A percentile compares a stretch with the other conserved stretches of the same genome.
phyloP scores from a whole-genome alignment of 495 filamentous ascomycete species.

The Amniculicola lignicola region DNA sequence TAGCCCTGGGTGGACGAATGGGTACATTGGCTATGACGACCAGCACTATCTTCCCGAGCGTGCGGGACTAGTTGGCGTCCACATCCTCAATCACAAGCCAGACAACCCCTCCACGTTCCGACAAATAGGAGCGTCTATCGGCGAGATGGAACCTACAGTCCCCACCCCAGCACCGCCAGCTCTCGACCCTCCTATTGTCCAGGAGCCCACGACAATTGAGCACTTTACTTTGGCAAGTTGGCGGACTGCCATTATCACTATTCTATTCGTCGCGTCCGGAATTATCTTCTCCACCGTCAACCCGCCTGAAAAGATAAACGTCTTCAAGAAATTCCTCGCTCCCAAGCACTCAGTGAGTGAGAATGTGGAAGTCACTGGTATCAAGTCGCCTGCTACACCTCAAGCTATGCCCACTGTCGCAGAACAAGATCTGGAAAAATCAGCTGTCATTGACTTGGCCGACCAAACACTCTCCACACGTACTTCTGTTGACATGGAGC shows the following conservation, averaged over 20 bases:
- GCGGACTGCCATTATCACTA: slow-evolving; percentile 1
- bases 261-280: slow-evolving; percentile 6
- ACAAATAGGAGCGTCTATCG: too few species aligned
- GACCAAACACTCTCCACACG: too few species aligned
- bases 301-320: slow-evolving; percentile 2
- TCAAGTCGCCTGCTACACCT: too few species aligned
- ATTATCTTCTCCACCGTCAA: not conserved
- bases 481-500: too few species aligned
- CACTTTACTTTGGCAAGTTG: not conserved
- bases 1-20: slow-evolving; percentile 40
- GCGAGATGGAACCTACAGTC: too few species aligned
- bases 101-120: too few species aligned
- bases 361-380: too few species aligned
- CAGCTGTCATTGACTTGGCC: too few species aligned
- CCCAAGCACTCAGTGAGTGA: too few species aligned
- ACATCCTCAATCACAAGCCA: slow-evolving; percentile 4
- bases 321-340: slow-evolving; percentile 12
- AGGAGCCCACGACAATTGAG: slow-evolving; percentile 6
- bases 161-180: not conserved
- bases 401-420: too few species aligned
- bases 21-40: slow-evolving; percentile 17
- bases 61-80: slow-evolving; percentile 25
- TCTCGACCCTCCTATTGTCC: not conserved
- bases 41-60: slow-evolving; percentile 24
- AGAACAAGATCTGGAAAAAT: too few species aligned